These are phyloP conservation scores for Zostera marina DNA, from an alignment of 116 monocot species.

Conservation along the genomic window DNA sequence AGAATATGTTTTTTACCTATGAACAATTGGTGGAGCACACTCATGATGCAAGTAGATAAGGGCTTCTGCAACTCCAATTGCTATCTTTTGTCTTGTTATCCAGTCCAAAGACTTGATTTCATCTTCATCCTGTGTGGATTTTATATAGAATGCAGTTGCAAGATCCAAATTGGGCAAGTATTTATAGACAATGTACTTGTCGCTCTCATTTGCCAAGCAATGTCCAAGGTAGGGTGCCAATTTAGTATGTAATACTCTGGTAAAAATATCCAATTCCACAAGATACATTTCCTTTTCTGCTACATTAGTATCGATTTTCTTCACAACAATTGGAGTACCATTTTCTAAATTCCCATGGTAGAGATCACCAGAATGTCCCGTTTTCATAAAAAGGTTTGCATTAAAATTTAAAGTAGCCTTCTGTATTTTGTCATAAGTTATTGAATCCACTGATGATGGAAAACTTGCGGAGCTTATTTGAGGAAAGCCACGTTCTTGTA, in stretches of 20 bases:
- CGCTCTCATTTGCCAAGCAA: constrained; percentile 47
- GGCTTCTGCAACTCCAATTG: constrained; percentile 73
- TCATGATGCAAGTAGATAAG: constrained; percentile 66
- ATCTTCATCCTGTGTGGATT: constrained; percentile 30
- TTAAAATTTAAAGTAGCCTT: constrained; percentile 35
- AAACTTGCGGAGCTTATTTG: constrained; percentile 10
- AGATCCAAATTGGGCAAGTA: constrained; percentile 49
- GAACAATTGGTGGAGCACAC: constrained; percentile 57
- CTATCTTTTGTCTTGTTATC: constrained; percentile 87
- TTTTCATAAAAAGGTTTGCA: constrained; percentile 43
- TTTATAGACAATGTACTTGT: constrained; percentile 64
- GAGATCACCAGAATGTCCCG: constrained; percentile 69
- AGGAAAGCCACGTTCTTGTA: not conserved
- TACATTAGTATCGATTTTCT: constrained; percentile 32
- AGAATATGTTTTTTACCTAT: constrained; percentile 32
- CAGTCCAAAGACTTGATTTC: constrained; percentile 71
- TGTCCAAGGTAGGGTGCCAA: constrained; percentile 57
- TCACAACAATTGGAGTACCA: constrained; percentile 51
- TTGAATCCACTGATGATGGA: constrained; percentile 32
- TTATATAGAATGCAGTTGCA: constrained; percentile 35
- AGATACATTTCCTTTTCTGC: constrained; percentile 25
- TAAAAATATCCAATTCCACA: constrained; percentile 50
- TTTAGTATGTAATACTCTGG: constrained; percentile 33
- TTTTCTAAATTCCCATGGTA: constrained; percentile 44
- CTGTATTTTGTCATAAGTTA: constrained; percentile 46